Conservation (phyloP, 179 eudicot species). For the Silene vulgaris region DNA sequence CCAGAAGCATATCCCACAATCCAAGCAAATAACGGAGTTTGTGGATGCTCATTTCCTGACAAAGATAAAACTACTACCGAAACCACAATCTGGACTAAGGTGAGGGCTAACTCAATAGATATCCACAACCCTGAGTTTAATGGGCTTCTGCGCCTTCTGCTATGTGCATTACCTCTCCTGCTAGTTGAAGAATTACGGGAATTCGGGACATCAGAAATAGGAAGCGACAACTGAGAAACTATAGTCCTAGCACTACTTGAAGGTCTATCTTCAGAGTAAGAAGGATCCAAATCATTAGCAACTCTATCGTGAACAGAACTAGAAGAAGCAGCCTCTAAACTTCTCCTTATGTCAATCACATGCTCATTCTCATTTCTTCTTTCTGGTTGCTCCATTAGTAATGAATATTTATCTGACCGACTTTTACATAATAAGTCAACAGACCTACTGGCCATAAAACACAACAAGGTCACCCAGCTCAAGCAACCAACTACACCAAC, state of each 20-base stretch:
- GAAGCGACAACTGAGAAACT: constrained; percentile 29
- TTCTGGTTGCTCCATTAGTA: constrained; percentile 42
- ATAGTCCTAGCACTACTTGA: constrained; percentile 32
- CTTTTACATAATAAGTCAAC: constrained; percentile 25
- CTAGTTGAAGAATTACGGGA: constrained; percentile 33
- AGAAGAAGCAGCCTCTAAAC: constrained; percentile 37
- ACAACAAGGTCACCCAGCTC: constrained; percentile 15
- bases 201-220: constrained; percentile 30
- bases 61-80: constrained; percentile 36
- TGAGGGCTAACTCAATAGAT: constrained; percentile 39
- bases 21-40: constrained; percentile 42
- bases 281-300: constrained; percentile 29
- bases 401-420: constrained; percentile 22
- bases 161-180: constrained; percentile 38
- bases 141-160: constrained; percentile 42
- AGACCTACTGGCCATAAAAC: constrained; percentile 33
- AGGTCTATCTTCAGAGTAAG: constrained; percentile 32
- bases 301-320: constrained; percentile 29
- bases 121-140: constrained; percentile 45
- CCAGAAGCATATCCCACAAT: constrained; percentile 45
- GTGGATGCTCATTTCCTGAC: constrained; percentile 46
- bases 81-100: constrained; percentile 41
- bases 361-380: constrained; percentile 34
- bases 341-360: constrained; percentile 44
- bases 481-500: constrained; percentile 1